These are phyloP conservation scores for Colletotrichum agaves DNA, from an alignment of 2,329 filamentous ascomycete genomes.

Conservation along the genomic window DNA sequence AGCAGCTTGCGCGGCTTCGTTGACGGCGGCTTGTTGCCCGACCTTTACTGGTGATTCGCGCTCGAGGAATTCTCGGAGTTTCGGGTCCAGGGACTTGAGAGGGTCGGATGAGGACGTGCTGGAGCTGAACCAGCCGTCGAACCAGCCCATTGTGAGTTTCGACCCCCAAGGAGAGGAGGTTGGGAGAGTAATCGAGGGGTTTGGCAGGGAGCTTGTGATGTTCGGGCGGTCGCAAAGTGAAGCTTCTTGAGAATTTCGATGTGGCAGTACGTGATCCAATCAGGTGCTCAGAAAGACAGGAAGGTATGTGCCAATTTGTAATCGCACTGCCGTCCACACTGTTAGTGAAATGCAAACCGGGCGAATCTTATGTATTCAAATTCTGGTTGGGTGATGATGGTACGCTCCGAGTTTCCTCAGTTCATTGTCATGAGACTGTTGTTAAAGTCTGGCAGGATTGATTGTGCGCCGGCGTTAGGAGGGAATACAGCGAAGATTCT, in stretches of 20 bases:
- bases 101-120: constrained; percentile 63
- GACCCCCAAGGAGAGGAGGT: neutral
- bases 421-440: no score
- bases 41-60: constrained; percentile 83
- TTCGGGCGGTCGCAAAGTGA: constrained; percentile 21
- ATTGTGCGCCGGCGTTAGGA: neutral
- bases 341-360: neutral
- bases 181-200: neutral
- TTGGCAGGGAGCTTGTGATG: neutral
- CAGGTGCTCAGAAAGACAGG: constrained; percentile 31
- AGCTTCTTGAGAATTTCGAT: constrained; percentile 36
- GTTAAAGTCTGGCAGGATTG: no score
- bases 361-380: neutral
- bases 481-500: neutral
- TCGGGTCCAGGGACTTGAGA: constrained; percentile 81
- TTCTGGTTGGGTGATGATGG: neutral
- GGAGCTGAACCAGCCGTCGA: constrained; percentile 62
- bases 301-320: neutral
- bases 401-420: no score
- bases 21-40: constrained; percentile 43
- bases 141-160: constrained; percentile 63
- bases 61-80: constrained; percentile 85
- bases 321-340: constrained; percentile 2
- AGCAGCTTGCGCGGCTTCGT: constrained; percentile 26
- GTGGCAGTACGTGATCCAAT: constrained; percentile 22